phyloP scores from a whole-genome alignment of 495 filamentous ascomycete genomes.

The Aspergillus diversus region DNA sequence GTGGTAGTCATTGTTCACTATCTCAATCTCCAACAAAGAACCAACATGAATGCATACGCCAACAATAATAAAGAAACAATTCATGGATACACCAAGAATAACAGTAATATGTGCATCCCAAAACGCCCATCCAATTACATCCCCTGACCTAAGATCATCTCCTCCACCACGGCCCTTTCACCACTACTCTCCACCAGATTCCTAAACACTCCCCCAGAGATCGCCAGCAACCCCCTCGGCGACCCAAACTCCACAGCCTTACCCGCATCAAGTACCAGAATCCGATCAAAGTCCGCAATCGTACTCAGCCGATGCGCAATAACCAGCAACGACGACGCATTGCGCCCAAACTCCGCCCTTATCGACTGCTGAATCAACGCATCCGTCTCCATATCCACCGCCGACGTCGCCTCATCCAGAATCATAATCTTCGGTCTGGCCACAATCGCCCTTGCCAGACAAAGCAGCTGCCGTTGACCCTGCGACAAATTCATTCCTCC shows the following conservation, averaged over 20 bases:
- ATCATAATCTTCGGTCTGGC: slow-evolving; percentile 81
- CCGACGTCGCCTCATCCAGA: slow-evolving; percentile 86
- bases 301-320: slow-evolving; percentile 89
- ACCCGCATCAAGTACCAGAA: slow-evolving; percentile 80
- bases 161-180: slow-evolving; percentile 63
- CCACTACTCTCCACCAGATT: slow-evolving; percentile 78
- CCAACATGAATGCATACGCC: no score
- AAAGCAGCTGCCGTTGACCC: slow-evolving; percentile 86
- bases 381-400: slow-evolving; percentile 88
- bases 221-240: slow-evolving; percentile 68
- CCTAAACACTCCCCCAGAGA: slow-evolving; percentile 61
- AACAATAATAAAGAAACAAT: no score
- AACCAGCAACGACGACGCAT: slow-evolving; percentile 76
- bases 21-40: no score
- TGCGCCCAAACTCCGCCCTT: slow-evolving; percentile 71
- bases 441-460: slow-evolving; percentile 85
- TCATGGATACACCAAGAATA: not conserved
- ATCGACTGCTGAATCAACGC: slow-evolving; percentile 81
- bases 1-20: no score
- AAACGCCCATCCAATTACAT: not conserved
- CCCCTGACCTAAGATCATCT: slow-evolving; percentile 46
- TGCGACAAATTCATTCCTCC: slow-evolving; percentile 83
- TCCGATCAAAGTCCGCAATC: slow-evolving; percentile 83
- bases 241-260: slow-evolving; percentile 72
- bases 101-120: not conserved